Evolutionary conservation across 2,329 filamentous ascomycete genomes (phyloP).

Genomic region (Neonectria hederae): DNA sequence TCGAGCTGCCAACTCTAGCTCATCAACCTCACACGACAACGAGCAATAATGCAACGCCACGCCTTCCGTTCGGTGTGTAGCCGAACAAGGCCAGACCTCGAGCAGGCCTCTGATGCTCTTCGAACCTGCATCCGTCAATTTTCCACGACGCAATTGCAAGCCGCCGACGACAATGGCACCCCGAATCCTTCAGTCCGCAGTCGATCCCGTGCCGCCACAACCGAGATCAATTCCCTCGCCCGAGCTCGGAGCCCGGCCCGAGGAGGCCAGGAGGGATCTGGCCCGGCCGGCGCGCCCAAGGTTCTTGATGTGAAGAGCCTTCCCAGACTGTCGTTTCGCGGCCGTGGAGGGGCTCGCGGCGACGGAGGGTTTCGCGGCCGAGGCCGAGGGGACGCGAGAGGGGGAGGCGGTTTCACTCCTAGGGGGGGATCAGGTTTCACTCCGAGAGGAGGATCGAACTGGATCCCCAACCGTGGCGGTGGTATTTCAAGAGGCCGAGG

Average conservation of each 20-base stretch:
- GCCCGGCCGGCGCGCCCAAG: constrained; percentile 40
- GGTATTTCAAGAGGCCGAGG: neutral
- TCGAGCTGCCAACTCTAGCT: constrained; percentile 18
- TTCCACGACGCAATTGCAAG: constrained; percentile 50
- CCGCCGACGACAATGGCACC: constrained; percentile 41
- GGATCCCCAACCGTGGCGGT: neutral
- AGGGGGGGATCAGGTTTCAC: constrained; percentile 2
- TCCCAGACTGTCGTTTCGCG: constrained; percentile 38
- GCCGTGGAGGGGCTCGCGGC: constrained; percentile 16
- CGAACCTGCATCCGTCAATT: constrained; percentile 49
- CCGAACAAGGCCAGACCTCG: constrained; percentile 48
- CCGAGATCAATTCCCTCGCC: constrained; percentile 47
- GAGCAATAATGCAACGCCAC: constrained; percentile 50
- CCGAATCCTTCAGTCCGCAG: constrained; percentile 41
- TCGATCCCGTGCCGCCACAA: constrained; percentile 47
- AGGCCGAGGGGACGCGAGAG: constrained; percentile 26
- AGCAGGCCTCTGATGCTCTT: constrained; percentile 45
- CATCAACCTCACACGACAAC: constrained; percentile 32
- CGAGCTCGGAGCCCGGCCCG: constrained; percentile 30
- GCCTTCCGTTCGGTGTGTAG: constrained; percentile 50
- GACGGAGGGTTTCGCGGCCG: neutral
- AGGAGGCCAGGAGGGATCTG: constrained; percentile 1
- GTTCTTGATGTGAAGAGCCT: constrained; percentile 53
- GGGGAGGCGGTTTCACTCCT: constrained; percentile 22
- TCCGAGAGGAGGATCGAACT: neutral